Base-by-base conservation (phyloP, 2,329 filamentous ascomycete species). In the Botryotinia narcissicola region DNA sequence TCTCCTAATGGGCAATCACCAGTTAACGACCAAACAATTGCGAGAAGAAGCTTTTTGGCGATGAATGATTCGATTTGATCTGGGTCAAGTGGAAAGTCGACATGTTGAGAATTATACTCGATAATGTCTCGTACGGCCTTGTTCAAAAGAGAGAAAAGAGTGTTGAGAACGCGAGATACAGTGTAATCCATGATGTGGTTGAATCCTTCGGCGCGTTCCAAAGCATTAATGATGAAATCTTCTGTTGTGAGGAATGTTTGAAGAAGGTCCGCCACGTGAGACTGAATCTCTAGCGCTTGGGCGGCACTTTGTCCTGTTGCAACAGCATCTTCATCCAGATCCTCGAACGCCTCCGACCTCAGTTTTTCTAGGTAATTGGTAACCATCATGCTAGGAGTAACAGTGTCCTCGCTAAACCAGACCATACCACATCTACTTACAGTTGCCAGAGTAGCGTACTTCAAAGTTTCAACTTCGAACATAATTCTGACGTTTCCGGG, bases 401-500 rank as follows among this genome's bases (percentile, higher is more conserved):
- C 95, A 42, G 95, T 98, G 80, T 99, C 97, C 79, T 98, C 95
- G 81, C 94, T 99, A 84, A 98, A 99, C 96, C 96, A 99, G 22
- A 99, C 97, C 96, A 99, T 99, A 87, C 96, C 96, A 82, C 96
- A 99, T 84, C 96, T 94, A 90, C 93, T 97, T 80, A 99, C 96
- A n/a, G 96, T 99, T 73, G 96, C 96, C 62, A 99, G 89, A 0
- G 96, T 99, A 54, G 96, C 96, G 81, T 99, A 99, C 81, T 97
- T 97, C 74, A 99, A 87, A 4, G 92, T 98, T 84, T 99, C 97
- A 51, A 99, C 96, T 85, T 99, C 96, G 80, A 99, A 99, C 95
- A 99, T 98, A 83, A 99, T 97, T 78, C 97, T 93, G 40, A 99
- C 96, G 80, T 99, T 99, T 3, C 92, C 81, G 6, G 96, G 97